Evolutionary conservation across 106 monocot genomes (phyloP).

Genomic region (Xerophyta viscosa): DNA sequence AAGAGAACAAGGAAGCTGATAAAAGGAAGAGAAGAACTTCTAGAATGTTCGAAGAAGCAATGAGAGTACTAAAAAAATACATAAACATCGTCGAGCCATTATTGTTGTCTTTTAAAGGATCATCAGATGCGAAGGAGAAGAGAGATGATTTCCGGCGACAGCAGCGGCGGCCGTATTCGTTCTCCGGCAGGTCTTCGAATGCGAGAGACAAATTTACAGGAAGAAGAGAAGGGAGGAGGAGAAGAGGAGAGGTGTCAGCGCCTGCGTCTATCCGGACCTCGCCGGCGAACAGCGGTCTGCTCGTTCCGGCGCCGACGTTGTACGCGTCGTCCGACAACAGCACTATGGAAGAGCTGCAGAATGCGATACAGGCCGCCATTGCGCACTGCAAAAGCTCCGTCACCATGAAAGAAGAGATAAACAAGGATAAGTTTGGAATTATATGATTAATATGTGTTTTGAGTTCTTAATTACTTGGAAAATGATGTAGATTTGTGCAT

Average conservation of each 20-base stretch:
- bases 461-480: too few relatives aligned
- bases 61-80: conserved; percentile 54
- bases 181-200: conserved; percentile 39
- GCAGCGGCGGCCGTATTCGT: conserved; percentile 45
- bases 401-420: conserved; percentile 20
- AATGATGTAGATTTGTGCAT: too few relatives aligned
- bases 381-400: conserved; percentile 85
- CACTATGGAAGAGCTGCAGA: conserved; percentile 95
- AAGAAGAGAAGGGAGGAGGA: conserved; percentile 17
- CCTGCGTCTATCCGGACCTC: conserved; percentile 72
- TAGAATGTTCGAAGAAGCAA: conserved; percentile 26
- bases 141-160: conserved; percentile 26
- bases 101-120: conserved; percentile 10
- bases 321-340: conserved; percentile 55
- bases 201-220: neutral
- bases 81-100: conserved; percentile 24
- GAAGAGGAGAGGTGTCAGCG: conserved; percentile 40
- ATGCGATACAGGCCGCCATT: conserved; percentile 84
- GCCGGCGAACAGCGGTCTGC: conserved; percentile 69
- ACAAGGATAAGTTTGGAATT: too few relatives aligned
- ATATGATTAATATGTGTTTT: too few relatives aligned
- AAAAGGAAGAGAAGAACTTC: conserved; percentile 27
- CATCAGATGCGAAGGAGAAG: conserved; percentile 13
- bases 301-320: conserved; percentile 20
- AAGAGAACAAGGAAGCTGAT: conserved; percentile 9